A percentile compares a stretch with the other conserved stretches of the same genome.
Evolutionary conservation across 805 yeast species (phyloP).

Genomic region (Metschnikowia similis): DNA sequence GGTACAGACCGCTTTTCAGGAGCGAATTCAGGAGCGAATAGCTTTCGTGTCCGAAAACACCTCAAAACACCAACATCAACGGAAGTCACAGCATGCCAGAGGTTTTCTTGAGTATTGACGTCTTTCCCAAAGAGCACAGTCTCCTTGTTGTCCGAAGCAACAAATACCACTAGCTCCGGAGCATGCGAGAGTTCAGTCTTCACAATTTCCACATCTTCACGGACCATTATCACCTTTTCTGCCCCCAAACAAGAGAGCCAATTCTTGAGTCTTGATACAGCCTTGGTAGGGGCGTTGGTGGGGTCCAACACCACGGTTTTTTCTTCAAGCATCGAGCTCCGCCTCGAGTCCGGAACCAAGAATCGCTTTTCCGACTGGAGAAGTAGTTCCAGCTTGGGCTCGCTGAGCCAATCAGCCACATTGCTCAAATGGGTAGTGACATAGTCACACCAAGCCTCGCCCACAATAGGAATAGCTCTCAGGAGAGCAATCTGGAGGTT

Average conservation of each 20-base stretch:
- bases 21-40: not conserved
- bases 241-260: slow-evolving; percentile 18
- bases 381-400: slow-evolving; percentile 11
- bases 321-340: slow-evolving; percentile 16
- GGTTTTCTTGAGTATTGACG: slow-evolving; percentile 4
- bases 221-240: not conserved
- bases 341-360: slow-evolving; percentile 12
- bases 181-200: not conserved
- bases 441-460: slow-evolving; percentile 21
- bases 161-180: not conserved
- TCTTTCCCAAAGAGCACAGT: not conserved
- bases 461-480: slow-evolving; percentile 27
- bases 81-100: slow-evolving; percentile 12
- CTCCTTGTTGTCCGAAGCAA: not conserved
- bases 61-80: slow-evolving; percentile 2
- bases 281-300: slow-evolving; percentile 5
- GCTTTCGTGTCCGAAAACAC: not conserved
- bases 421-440: slow-evolving; percentile 10
- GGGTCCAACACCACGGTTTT: slow-evolving; percentile 6
- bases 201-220: not conserved
- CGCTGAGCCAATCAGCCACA: slow-evolving; percentile 21
- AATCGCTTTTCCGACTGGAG: slow-evolving; percentile 13
- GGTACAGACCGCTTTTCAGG: not conserved
- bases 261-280: slow-evolving; percentile 2
- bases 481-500: slow-evolving; percentile 23